phyloP scores from a whole-genome alignment of 306 rosid species.

The Astragalus membranaceus region DNA sequence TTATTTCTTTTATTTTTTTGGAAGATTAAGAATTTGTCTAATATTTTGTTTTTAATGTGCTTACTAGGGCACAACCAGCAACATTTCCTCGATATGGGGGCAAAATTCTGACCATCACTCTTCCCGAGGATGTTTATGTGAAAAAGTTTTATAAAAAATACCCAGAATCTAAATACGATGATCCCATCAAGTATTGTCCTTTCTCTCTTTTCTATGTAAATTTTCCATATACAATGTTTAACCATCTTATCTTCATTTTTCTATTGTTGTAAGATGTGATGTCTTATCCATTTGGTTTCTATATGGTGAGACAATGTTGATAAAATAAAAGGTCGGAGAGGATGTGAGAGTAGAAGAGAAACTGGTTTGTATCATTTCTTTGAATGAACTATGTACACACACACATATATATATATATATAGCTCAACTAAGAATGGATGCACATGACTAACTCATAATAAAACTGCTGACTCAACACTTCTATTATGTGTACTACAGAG shows the following conservation, averaged over 20 bases:
- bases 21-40: background rate
- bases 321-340: no score
- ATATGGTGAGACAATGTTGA: no score
- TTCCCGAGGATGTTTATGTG: slow-evolving; percentile 79
- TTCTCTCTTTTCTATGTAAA: slow-evolving; percentile 8
- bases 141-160: slow-evolving; percentile 64
- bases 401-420: no score
- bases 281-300: background rate
- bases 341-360: no score
- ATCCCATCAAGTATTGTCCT: slow-evolving; percentile 57
- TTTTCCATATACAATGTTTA: slow-evolving; percentile 1
- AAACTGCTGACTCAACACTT: no score
- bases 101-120: slow-evolving; percentile 55
- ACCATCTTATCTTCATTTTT: background rate
- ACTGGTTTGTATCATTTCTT: no score
- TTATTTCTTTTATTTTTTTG: background rate
- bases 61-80: slow-evolving; percentile 72
- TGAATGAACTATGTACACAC: no score
- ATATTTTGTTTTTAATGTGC: slow-evolving; percentile 12
- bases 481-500: no score
- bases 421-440: no score
- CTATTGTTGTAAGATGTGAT: background rate
- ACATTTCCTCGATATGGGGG: slow-evolving; percentile 63
- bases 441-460: no score
- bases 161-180: slow-evolving; percentile 69